Evolutionary conservation across 495 filamentous ascomycete species (phyloP).

Genomic region (Penicillium subrubescens): DNA sequence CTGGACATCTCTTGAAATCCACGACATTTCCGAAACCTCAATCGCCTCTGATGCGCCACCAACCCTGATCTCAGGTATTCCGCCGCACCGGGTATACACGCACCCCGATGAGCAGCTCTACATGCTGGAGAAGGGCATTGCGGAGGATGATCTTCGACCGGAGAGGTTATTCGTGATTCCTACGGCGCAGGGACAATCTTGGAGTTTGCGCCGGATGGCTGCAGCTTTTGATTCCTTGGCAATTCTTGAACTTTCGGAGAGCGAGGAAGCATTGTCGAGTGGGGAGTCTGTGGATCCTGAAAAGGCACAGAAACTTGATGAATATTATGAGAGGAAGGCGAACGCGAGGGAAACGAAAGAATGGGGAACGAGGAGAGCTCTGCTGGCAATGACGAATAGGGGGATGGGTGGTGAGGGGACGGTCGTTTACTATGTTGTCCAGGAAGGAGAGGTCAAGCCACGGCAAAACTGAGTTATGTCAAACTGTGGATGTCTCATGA

Average conservation of each 20-base stretch:
- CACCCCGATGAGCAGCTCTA: slow-evolving; percentile 92
- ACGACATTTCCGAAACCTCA: slow-evolving; percentile 45
- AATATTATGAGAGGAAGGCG: slow-evolving; percentile 43
- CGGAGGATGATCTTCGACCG: slow-evolving; percentile 51
- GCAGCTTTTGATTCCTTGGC: slow-evolving; percentile 77
- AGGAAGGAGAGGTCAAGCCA: slow-evolving; percentile 95
- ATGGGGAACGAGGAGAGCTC: slow-evolving; percentile 65
- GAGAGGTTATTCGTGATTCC: slow-evolving; percentile 89
- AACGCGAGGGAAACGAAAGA: slow-evolving; percentile 33
- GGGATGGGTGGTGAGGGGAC: slow-evolving; percentile 76
- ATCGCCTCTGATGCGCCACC: slow-evolving; percentile 35
- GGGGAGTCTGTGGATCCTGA: slow-evolving; percentile 12
- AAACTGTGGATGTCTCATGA: background rate
- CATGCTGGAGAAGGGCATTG: slow-evolving; percentile 60
- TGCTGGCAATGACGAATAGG: slow-evolving; percentile 76
- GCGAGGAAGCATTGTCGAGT: background rate
- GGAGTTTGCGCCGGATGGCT: slow-evolving; percentile 75
- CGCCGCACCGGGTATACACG: slow-evolving; percentile 80
- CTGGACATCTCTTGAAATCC: slow-evolving; percentile 72
- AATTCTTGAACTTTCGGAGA: slow-evolving; percentile 10
- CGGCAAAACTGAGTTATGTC: slow-evolving; percentile 71
- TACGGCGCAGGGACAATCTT: slow-evolving; percentile 76
- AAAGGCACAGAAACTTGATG: slow-evolving; percentile 37
- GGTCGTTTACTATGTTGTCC: slow-evolving; percentile 91
- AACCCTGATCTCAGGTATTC: slow-evolving; percentile 81